Conservation (phyloP, 257 asterid species). For the Lithospermum erythrorhizon region DNA sequence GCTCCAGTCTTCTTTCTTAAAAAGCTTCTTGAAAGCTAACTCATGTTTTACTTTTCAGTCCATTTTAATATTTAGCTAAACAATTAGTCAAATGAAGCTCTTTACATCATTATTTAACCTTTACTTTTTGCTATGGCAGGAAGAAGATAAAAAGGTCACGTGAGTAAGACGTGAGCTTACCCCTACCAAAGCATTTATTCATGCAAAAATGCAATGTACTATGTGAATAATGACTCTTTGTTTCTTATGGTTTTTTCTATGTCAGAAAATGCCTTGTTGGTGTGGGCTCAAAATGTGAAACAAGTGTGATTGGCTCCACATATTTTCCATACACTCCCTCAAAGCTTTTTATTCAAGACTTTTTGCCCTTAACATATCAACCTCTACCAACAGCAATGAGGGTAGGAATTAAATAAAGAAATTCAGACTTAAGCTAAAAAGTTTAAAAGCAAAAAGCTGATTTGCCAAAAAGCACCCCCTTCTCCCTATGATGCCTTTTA, state of each 20-base stretch:
- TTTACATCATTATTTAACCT: neutral
- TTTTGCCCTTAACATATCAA: constrained; percentile 17
- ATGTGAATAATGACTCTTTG: constrained; percentile 17
- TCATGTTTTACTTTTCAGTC: constrained; percentile 20
- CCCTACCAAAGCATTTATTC: constrained; percentile 7
- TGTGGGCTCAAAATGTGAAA: constrained; percentile 20
- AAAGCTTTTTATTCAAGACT: constrained; percentile 14
- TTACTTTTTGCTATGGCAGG: constrained; percentile 4
- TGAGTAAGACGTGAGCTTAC: constrained; percentile 10
- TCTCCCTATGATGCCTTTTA: neutral
- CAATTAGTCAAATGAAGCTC: constrained; percentile 18
- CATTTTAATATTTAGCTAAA: neutral
- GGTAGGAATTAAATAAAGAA: constrained; percentile 20
- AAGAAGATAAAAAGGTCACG: constrained; percentile 1
- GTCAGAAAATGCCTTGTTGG: constrained; percentile 5
- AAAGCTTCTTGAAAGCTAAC: constrained; percentile 18
- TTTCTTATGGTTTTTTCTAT: constrained; percentile 10
- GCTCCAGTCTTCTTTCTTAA: constrained; percentile 8
- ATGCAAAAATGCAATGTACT: constrained; percentile 11
- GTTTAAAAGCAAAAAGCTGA: constrained; percentile 24
- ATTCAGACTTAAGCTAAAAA: constrained; percentile 19
- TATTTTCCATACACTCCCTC: neutral
- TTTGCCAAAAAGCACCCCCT: constrained; percentile 17
- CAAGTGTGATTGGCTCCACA: constrained; percentile 9
- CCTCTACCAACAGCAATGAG: constrained; percentile 17